Evolutionary conservation across 495 filamentous ascomycete genomes (phyloP).

Genomic region (Sordaria brevicollis): DNA sequence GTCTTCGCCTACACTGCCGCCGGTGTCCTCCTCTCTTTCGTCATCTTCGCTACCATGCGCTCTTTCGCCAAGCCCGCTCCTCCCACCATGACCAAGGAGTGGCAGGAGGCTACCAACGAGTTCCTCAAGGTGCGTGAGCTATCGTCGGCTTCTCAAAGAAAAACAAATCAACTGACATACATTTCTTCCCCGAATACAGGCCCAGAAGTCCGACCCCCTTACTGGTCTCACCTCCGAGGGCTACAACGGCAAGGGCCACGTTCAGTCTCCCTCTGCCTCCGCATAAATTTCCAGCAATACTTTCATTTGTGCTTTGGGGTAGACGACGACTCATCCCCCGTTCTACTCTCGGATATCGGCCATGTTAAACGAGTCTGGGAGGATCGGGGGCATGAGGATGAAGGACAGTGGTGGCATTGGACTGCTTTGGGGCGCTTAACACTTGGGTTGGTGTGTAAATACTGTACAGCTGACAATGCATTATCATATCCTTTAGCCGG

Average conservation of each 20-base stretch:
- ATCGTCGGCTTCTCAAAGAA: neutral
- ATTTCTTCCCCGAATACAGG: slow-evolving; percentile 33
- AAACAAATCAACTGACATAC: neutral
- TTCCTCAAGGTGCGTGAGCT: slow-evolving; percentile 60
- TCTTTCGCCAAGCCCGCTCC: slow-evolving; percentile 57
- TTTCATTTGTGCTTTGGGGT: slow-evolving; percentile 33
- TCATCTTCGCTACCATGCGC: slow-evolving; percentile 56
- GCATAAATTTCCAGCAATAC: slow-evolving; percentile 15
- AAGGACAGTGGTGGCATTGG: slow-evolving; percentile 2
- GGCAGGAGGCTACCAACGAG: slow-evolving; percentile 84
- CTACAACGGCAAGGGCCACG: slow-evolving; percentile 70
- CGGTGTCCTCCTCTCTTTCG: slow-evolving; percentile 49
- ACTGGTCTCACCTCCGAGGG: slow-evolving; percentile 73
- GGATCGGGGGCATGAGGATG: slow-evolving; percentile 6
- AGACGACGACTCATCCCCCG: neutral
- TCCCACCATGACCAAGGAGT: slow-evolving; percentile 88
- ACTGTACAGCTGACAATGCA: slow-evolving; percentile 30
- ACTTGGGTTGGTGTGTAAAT: slow-evolving; percentile 21
- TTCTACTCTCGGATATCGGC: slow-evolving; percentile 2
- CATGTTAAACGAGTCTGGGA: slow-evolving; percentile 9
- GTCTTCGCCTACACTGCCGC: slow-evolving; percentile 59
- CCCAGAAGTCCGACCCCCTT: slow-evolving; percentile 80
- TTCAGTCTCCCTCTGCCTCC: slow-evolving; percentile 54
- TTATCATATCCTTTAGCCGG: slow-evolving; percentile 14
- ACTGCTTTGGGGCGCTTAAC: neutral